Evolutionary conservation across 352 stramenopile species (phyloP), one percentile per base, ranked within the genome.

Genomic region (Globisporangium middletonii): DNA sequence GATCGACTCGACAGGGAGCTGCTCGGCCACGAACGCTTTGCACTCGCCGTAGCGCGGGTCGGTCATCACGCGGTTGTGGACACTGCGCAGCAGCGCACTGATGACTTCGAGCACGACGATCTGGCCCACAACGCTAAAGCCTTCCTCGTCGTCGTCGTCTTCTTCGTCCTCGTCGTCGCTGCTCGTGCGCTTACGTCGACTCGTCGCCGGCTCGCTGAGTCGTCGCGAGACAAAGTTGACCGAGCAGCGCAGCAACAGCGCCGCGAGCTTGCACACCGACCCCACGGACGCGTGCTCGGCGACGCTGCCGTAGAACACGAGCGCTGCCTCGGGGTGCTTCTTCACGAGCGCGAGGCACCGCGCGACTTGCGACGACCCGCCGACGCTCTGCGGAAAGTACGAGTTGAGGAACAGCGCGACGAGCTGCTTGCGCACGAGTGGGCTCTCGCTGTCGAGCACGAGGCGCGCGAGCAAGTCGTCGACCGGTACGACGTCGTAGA

Each of bases 331-430:
- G 0, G 83, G 80, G 52, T 92, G 80, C 59, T 95, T 92, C 54
- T 86, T 86, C 42, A 95, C 77, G 13, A 95, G 52, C 15, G 78
- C 75, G 12, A 95, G 69, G 50, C 79, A 90, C 37, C 85, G 85
- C 41, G 85, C 85, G 3, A 95, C 79, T 63, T 95, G 85, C 1
- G 83, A 92, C 8, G 81, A 88, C 4, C 83, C 85, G 41, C 77
- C 77, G 8, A 89, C 83, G 27, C 79, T 81, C 57, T 92, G 86
- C 33, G 86, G 86, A 43, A 95, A 95, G 60, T 95, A 95, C 18
- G 86, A 95, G 57, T 93, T 93, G 26, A 92, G 59, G 41, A 95
- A 95, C 16, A 95, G 68, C 4, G 86, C 74, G 16, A 92, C 73
- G 33, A 95, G 77, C 43, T 91, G 78, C 42, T 92, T 92, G 48